Evolutionary conservation across 2,329 filamentous ascomycete species (phyloP).

Genomic region (Calonectria hawksworthii): DNA sequence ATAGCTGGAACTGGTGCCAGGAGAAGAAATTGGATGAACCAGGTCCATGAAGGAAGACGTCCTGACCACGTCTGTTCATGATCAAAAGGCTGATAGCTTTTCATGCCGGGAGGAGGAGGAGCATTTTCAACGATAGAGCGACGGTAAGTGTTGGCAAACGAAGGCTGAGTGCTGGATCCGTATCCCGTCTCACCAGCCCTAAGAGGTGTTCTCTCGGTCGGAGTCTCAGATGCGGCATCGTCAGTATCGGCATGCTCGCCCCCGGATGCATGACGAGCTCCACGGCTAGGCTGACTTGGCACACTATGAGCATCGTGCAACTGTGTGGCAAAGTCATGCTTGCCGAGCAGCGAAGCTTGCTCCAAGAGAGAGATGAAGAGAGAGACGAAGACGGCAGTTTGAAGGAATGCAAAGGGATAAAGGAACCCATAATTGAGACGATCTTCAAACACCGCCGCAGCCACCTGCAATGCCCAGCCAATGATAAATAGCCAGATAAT

Average conservation of each 20-base stretch:
- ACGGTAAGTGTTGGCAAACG: conserved; percentile 70
- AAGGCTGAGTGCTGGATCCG: conserved; percentile 58
- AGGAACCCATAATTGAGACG: conserved; percentile 79
- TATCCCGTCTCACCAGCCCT: conserved; percentile 52
- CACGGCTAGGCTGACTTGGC: conserved; percentile 53
- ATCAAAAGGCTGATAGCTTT: conserved; percentile 64
- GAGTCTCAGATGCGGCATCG: conserved; percentile 45
- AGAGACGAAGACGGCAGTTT: conserved; percentile 81
- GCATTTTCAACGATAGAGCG: conserved; percentile 58
- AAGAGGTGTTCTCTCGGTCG: conserved; percentile 70
- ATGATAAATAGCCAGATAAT: conserved; percentile 87
- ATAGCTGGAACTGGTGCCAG: conserved; percentile 84
- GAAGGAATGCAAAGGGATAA: conserved; percentile 87
- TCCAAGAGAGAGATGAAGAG: conserved; percentile 84
- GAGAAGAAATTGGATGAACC: conserved; percentile 88
- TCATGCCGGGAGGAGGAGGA: conserved; percentile 38
- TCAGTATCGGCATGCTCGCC: conserved; percentile 42
- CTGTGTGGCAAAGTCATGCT: conserved; percentile 76
- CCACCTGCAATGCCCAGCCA: conserved; percentile 80
- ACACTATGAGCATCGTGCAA: conserved; percentile 65
- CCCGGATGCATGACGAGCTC: conserved; percentile 22
- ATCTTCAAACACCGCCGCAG: conserved; percentile 81
- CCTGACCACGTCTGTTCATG: conserved; percentile 90
- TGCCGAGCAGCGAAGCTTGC: conserved; percentile 81
- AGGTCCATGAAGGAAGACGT: conserved; percentile 84